phyloP scores from a whole-genome alignment of 805 yeast genomes.

The Yamadazyma philogaea region DNA sequence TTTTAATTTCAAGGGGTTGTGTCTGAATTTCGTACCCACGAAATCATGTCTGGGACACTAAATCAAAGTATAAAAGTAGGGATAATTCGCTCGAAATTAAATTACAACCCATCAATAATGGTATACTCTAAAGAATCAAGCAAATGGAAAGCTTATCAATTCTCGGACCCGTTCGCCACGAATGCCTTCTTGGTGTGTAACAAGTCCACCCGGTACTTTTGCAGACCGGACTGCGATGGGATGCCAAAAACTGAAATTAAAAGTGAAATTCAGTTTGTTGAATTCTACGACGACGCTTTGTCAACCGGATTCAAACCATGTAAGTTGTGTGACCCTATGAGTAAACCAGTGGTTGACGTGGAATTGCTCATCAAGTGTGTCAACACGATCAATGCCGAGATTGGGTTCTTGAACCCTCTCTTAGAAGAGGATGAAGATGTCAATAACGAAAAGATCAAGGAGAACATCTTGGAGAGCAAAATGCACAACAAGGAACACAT shows the following conservation, averaged over 20 bases:
- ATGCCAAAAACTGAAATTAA: constrained; percentile 41
- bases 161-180: constrained; percentile 64
- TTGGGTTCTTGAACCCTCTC: constrained; percentile 56
- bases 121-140: constrained; percentile 41
- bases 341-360: constrained; percentile 44
- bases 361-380: constrained; percentile 49
- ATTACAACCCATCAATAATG: background rate
- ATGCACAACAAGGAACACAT: constrained; percentile 23
- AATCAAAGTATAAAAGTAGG: background rate
- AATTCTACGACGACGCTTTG: constrained; percentile 40
- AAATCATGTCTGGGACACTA: constrained; percentile 4
- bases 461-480: constrained; percentile 29
- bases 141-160: constrained; percentile 63
- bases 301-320: constrained; percentile 50
- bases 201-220: constrained; percentile 40
- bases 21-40: constrained; percentile 1
- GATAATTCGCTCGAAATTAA: background rate
- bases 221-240: constrained; percentile 69
- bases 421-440: constrained; percentile 44
- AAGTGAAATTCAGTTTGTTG: constrained; percentile 46
- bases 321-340: constrained; percentile 51
- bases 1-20: constrained; percentile 5
- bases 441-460: constrained; percentile 35
- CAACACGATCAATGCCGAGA: constrained; percentile 49
- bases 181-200: constrained; percentile 54